Base-by-base conservation (phyloP, 106 monocot species). In the Phalaenopsis aphrodite region DNA sequence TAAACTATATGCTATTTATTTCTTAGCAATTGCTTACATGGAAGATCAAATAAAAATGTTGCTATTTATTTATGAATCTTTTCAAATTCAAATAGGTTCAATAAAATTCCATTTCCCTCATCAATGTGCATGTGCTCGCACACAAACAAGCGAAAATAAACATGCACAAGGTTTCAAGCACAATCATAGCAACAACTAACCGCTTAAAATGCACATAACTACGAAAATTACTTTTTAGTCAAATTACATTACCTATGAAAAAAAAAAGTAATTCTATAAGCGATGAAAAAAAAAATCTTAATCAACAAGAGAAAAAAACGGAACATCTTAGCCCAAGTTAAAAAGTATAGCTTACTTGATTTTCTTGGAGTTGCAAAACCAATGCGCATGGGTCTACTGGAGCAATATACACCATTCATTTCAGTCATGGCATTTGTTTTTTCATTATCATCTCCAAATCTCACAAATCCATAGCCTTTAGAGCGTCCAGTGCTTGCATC, bases 391-490 rank as follows among this genome's bases (percentile, higher is more conserved):
- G 89, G 83, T 64, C 94, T 86, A 72, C 87, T 78, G 56, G 91
- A 89, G 66, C 91, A 91, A 38, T 81, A 86, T 69, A 87, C 56
- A 46, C 94, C 94, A 84, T 91, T 91, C 94, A 94, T 94, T 85
- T 94, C 94, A 66, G 83, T 89, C 91, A 94, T 89, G 3, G 94
- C 94, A 78, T 85, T 87, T 56, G 84, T 52, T 84, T 91, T 91
- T 41, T 94, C 94, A 85, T 84, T 88, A 42, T 49, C 78, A 86
- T 91, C 91, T 48, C 88, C 84, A 83, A 94, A 94, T 78, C 82
- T 91, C 46, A 94, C 91, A 89, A 94, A 94, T 5, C 94, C 94
- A 85, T 94, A 94, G 8, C 94, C 94, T 79, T 94, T 94, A 36
- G 94, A 91, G 7, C 89, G 85, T 17, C 89, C 89, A 78, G 91